phyloP scores from a whole-genome alignment of 2,329 filamentous ascomycete genomes.

The Talaromyces albobiverticillius region DNA sequence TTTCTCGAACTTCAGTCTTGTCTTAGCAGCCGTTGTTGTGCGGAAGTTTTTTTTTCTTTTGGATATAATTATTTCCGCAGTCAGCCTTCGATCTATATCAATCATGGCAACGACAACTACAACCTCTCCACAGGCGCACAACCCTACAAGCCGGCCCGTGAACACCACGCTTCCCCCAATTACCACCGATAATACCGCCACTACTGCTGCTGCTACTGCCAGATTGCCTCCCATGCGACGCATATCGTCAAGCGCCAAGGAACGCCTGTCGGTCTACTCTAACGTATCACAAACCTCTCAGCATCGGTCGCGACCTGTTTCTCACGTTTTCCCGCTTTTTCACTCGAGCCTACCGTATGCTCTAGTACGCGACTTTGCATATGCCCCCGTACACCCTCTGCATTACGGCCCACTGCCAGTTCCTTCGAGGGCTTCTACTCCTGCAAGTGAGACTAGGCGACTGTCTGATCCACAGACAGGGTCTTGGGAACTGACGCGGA shows the following conservation, averaged over 20 bases:
- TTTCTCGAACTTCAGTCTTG: neutral
- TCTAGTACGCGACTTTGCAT: conserved; percentile 95
- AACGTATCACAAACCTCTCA: conserved; percentile 58
- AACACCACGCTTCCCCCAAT: conserved; percentile 4
- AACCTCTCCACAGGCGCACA: conserved; percentile 8
- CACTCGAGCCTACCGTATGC: conserved; percentile 83
- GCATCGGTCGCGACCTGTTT: conserved; percentile 70
- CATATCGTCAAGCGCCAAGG: conserved; percentile 75
- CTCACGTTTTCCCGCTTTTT: conserved; percentile 78
- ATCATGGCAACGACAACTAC: conserved; percentile 11
- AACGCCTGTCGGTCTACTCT: conserved; percentile 81
- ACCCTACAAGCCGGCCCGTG: neutral
- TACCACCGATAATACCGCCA: conserved; percentile 38
- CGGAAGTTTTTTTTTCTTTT: too few relatives aligned
- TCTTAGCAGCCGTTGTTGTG: too few relatives aligned
- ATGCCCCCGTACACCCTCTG: conserved; percentile 74
- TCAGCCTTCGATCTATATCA: neutral
- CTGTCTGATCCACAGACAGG: conserved; percentile 77
- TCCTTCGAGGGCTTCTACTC: conserved; percentile 79
- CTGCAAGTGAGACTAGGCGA: conserved; percentile 73
- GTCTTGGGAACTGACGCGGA: conserved; percentile 68
- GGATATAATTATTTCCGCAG: too few relatives aligned
- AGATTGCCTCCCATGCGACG: conserved; percentile 61
- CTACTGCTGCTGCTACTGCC: conserved; percentile 52
- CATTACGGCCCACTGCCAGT: conserved; percentile 89